Base-by-base conservation (phyloP, 2,329 filamentous ascomycete species). In the Aspergillus sp. region DNA sequence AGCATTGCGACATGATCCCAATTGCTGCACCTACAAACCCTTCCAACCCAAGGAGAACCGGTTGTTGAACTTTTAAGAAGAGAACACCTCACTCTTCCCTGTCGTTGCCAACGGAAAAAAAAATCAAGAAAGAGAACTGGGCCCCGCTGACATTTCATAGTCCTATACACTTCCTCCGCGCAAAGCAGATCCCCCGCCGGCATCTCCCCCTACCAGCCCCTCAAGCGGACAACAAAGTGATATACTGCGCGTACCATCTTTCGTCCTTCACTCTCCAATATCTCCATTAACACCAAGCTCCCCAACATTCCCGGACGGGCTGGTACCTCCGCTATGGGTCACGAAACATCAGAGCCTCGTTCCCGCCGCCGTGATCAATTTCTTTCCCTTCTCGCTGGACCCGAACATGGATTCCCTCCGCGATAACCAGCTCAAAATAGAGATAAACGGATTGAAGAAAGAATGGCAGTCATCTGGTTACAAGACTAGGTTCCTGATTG, bases 211-310 rank as follows among this genome's bases (percentile, higher is more conserved):
- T 44, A 63, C 74, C 45, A 74, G 73, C 44, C 62, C 78, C 78
- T 49, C 76, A 15, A 73, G 76, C 42, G 71, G 77, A 47, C 69
- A 77, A 58, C 63, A 60, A 43, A 56, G 53, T 50, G 56, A 56
- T 27, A 75, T 79, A 44, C 60, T 69, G 3, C 70, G 76, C 46
- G 66, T 70, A 33, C 37, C 37, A 22, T 69, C 75, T 15, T 71
- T 77, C 50, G 73, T 83, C n/a, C 73, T 95, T 4, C 91, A 97
- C 67, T 97, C 93, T 10, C 88, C 90, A 1, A 83, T 95, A 56
- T 97, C 93, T 2, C 93, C 91, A 1, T 76, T 97, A 25, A 93
- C 87, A 35, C 90, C 90, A 3, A 79, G 79, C 6, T 95, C 91
- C 6, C 76, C 82, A 2, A 78, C 94, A 2, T 97, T 93, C 63